Conservation (phyloP, 2,329 filamentous ascomycete species). For the Alternaria viburni region DNA sequence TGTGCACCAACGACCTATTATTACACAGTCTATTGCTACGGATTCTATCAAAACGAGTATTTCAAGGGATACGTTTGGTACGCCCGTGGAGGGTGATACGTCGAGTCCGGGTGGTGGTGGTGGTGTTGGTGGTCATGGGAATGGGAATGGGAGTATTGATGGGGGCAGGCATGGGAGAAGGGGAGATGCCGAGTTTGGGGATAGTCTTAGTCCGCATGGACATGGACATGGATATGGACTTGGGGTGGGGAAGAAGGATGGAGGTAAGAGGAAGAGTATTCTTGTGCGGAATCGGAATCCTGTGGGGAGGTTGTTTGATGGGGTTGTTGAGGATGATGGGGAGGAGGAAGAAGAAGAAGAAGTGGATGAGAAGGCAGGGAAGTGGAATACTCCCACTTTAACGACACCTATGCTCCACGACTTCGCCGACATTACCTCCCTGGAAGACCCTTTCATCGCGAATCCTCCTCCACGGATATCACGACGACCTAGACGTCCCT, state of each 20-base stretch:
- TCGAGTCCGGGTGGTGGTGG: not conserved
- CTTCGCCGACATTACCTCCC: not conserved
- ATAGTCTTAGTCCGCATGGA: not conserved
- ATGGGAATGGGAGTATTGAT: not conserved
- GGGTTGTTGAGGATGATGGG: not conserved
- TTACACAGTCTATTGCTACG: not conserved
- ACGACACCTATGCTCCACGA: not conserved
- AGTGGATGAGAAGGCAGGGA: not conserved
- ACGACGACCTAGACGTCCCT: not conserved
- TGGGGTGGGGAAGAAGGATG: not conserved
- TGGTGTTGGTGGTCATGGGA: not conserved
- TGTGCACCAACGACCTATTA: constrained; percentile 1
- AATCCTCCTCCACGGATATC: not conserved
- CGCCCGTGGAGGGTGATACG: not conserved
- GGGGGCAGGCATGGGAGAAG: not conserved
- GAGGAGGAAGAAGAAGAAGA: not conserved
- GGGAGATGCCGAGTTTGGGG: constrained; percentile 1
- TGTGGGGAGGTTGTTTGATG: constrained; percentile 32
- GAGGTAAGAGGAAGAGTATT: constrained; percentile 10
- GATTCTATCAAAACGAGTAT: not conserved
- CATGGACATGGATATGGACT: no score
- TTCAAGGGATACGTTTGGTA: not conserved
- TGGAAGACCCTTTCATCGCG: not conserved
- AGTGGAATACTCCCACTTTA: no score
- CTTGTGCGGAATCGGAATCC: constrained; percentile 19